These are phyloP conservation scores for Aureobasidium sp. DNA, from an alignment of 2,329 filamentous ascomycete species.

Conservation along the genomic window DNA sequence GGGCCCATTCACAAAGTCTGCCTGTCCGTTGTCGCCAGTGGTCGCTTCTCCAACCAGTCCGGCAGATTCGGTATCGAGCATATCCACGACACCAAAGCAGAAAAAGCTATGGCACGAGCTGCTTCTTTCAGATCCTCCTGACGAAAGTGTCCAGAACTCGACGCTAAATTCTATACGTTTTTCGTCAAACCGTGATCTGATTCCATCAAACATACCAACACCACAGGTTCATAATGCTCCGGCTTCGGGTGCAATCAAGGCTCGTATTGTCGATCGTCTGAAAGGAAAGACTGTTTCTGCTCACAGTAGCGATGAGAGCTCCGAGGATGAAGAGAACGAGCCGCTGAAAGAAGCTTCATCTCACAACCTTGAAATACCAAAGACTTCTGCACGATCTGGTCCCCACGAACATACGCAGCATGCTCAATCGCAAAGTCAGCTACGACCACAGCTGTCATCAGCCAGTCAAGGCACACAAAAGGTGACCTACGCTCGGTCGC, in stretches of 20 bases:
- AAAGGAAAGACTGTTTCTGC: constrained; percentile 23
- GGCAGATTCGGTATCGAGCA: background rate
- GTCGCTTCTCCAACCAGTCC: constrained; percentile 1
- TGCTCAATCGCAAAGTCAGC: background rate
- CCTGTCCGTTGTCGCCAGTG: background rate
- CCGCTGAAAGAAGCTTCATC: background rate
- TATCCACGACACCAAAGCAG: constrained; percentile 27
- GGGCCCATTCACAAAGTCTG: background rate
- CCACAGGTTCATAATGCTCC: background rate
- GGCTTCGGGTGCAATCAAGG: constrained; percentile 6
- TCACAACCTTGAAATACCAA: background rate
- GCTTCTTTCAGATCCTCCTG: constrained; percentile 18
- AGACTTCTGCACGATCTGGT: background rate
- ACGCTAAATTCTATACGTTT: background rate
- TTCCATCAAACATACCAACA: background rate
- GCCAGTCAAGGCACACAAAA: constrained; percentile 28
- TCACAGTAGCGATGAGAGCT: constrained; percentile 20
- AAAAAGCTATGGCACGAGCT: constrained; percentile 26
- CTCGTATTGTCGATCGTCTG: constrained; percentile 28
- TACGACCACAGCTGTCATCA: background rate
- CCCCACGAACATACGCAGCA: background rate
- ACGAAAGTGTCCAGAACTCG: background rate
- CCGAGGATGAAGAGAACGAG: constrained; percentile 12
- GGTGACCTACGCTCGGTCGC: constrained; percentile 53
- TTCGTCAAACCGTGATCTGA: background rate